Conservation (phyloP, 805 yeast species). For the Debaryomyces maramus region DNA sequence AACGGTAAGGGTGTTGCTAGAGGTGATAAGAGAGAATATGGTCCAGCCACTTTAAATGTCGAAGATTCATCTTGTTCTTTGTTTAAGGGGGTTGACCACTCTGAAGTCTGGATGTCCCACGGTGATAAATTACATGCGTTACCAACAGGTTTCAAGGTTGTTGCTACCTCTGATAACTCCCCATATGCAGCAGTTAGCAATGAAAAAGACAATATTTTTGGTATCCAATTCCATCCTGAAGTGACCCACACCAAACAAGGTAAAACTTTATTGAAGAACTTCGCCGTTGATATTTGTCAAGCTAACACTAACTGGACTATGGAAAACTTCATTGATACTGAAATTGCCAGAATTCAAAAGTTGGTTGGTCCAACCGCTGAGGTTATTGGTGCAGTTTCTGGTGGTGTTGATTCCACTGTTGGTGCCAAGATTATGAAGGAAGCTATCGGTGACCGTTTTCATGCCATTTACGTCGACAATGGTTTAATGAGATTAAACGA, state of each 20-base stretch:
- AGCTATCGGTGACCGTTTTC: slow-evolving; percentile 98
- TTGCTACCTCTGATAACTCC: slow-evolving; percentile 91
- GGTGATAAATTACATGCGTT: slow-evolving; percentile 92
- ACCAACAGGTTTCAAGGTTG: slow-evolving; percentile 84
- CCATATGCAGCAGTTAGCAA: slow-evolving; percentile 93
- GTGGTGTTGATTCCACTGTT: slow-evolving; percentile 99
- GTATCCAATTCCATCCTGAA: slow-evolving; percentile 99
- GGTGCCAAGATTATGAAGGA: slow-evolving; percentile 98
- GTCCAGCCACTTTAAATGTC: slow-evolving; percentile 88
- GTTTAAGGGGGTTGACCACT: slow-evolving; percentile 87
- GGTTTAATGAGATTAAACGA: slow-evolving; percentile 97
- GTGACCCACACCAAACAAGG: slow-evolving; percentile 96
- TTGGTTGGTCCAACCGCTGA: slow-evolving; percentile 97
- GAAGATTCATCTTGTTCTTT: slow-evolving; percentile 65
- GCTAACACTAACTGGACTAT: slow-evolving; percentile 93
- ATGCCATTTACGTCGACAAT: slow-evolving; percentile 95
- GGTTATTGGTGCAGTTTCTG: slow-evolving; percentile 98
- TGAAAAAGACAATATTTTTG: slow-evolving; percentile 71
- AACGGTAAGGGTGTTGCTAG: slow-evolving; percentile 91
- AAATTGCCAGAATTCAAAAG: slow-evolving; percentile 85
- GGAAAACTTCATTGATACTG: slow-evolving; percentile 97
- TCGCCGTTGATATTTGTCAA: slow-evolving; percentile 87
- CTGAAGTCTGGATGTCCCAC: slow-evolving; percentile 99
- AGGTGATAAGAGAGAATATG: slow-evolving; percentile 97
- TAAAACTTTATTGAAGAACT: slow-evolving; percentile 81